Percentiles rank a stretch among this genome's conserved stretches.
phyloP scores from a whole-genome alignment of 768 basidiomycete species.

The Tylopilus intermedius region DNA sequence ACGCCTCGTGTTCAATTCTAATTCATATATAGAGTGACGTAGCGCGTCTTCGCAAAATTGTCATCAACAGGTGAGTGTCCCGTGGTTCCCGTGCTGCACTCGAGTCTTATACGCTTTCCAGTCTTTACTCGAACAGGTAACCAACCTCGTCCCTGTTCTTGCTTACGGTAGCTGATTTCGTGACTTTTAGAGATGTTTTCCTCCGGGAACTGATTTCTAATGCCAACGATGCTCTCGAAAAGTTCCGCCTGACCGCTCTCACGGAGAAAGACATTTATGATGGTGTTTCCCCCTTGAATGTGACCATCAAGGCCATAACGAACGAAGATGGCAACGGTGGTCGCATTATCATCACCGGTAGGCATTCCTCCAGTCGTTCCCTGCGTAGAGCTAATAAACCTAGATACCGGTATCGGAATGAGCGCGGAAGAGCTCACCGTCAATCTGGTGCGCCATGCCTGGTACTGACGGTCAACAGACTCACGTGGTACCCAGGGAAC shows the following conservation, averaged over 20 bases:
- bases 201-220: constrained; percentile 90
- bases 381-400: constrained; percentile 2
- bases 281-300: constrained; percentile 71
- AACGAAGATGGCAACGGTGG: constrained; percentile 66
- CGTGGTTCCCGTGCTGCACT: neutral
- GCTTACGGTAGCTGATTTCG: constrained; percentile 1
- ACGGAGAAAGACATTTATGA: constrained; percentile 71
- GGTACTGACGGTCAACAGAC: neutral
- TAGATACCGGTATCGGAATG: constrained; percentile 98
- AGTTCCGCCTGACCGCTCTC: constrained; percentile 79
- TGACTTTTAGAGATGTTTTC: constrained; percentile 61
- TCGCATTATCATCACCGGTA: constrained; percentile 70
- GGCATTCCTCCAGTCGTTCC: constrained; percentile 10
- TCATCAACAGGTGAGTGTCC: constrained; percentile 70
- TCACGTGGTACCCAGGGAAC: constrained; percentile 56
- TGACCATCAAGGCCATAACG: constrained; percentile 78
- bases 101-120: constrained; percentile 29
- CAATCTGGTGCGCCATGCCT: constrained; percentile 50
- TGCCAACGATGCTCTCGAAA: constrained; percentile 95
- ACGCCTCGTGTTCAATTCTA: neutral
- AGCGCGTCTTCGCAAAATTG: constrained; percentile 85
- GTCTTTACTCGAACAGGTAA: constrained; percentile 80
- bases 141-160: constrained; percentile 4
- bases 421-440: constrained; percentile 78
- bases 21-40: constrained; percentile 72